These are phyloP conservation scores for Ustilago shanxiensis DNA, from an alignment of 1,284 basidiomycete genomes.

Conservation along the genomic window DNA sequence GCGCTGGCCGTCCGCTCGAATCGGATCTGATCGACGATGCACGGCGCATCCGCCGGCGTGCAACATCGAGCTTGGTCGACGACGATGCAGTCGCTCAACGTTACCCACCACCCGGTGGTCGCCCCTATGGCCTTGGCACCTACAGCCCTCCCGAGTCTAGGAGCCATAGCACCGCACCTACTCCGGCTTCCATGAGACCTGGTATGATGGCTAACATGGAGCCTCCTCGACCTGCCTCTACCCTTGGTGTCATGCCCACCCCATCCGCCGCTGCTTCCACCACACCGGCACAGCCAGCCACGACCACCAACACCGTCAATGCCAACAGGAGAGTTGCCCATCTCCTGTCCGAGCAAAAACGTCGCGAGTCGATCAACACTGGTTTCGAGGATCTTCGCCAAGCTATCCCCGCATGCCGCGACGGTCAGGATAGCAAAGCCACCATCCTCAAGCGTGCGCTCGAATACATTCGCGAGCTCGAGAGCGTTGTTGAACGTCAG, in stretches of 20 bases:
- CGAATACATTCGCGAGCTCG: slow-evolving; percentile 53
- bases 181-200: slow-evolving; percentile 14
- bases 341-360: slow-evolving; percentile 50
- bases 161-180: slow-evolving; percentile 24
- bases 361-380: slow-evolving; percentile 57
- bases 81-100: slow-evolving; percentile 26
- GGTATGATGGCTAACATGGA: slow-evolving; percentile 40
- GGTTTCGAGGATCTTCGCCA: slow-evolving; percentile 56
- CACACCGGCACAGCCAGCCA: background rate
- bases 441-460: slow-evolving; percentile 54
- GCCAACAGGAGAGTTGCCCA: slow-evolving; percentile 50
- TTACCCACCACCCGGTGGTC: slow-evolving; percentile 17
- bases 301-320: slow-evolving; percentile 33
- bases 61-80: slow-evolving; percentile 21
- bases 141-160: slow-evolving; percentile 43
- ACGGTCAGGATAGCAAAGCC: slow-evolving; percentile 57
- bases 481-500: slow-evolving; percentile 41
- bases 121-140: slow-evolving; percentile 19
- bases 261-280: background rate
- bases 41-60: slow-evolving; percentile 32
- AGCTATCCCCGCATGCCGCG: slow-evolving; percentile 48
- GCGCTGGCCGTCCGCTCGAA: slow-evolving; percentile 17
- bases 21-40: slow-evolving; percentile 20
- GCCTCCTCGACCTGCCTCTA: slow-evolving; percentile 35
- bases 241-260: slow-evolving; percentile 23